phyloP scores from a whole-genome alignment of 192 early-diverging fungal genomes.

The Thamnidium elegans region DNA sequence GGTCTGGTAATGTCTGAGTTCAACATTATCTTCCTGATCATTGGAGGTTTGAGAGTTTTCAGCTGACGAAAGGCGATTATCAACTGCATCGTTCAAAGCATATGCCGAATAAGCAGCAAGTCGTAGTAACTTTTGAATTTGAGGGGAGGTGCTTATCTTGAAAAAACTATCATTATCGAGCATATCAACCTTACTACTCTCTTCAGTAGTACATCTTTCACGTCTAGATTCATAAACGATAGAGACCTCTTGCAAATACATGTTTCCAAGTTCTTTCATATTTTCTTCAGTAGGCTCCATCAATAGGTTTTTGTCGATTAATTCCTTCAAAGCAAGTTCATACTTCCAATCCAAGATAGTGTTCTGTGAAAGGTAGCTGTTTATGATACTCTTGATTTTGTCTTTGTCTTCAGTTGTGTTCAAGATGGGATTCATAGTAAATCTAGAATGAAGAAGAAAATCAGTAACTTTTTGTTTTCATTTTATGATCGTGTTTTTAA shows the following conservation, averaged over 20 bases:
- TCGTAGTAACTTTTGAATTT: not conserved
- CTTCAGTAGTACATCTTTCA: not conserved
- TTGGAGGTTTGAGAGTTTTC: not conserved
- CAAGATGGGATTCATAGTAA: no score
- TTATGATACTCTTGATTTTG: not conserved
- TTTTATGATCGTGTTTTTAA: no score
- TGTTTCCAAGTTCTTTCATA: constrained; percentile 2
- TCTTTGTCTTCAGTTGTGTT: no score
- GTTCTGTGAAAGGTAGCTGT: not conserved
- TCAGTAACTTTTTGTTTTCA: no score
- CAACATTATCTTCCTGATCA: not conserved
- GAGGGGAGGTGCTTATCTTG: constrained; percentile 2
- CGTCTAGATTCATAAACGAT: constrained; percentile 1
- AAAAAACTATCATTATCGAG: not conserved
- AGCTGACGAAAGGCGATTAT: constrained; percentile 1
- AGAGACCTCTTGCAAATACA: not conserved
- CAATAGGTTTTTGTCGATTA: not conserved
- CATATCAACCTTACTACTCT: not conserved
- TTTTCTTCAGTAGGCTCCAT: not conserved
- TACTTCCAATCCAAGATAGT: constrained; percentile 1
- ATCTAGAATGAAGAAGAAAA: no score
- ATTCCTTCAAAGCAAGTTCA: not conserved
- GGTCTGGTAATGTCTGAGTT: not conserved
- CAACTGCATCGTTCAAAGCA: not conserved
- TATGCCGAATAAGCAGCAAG: not conserved